Conservation (phyloP, 2,329 filamentous ascomycete genomes). For the Ophiocordyceps camponoti-floridani region DNA sequence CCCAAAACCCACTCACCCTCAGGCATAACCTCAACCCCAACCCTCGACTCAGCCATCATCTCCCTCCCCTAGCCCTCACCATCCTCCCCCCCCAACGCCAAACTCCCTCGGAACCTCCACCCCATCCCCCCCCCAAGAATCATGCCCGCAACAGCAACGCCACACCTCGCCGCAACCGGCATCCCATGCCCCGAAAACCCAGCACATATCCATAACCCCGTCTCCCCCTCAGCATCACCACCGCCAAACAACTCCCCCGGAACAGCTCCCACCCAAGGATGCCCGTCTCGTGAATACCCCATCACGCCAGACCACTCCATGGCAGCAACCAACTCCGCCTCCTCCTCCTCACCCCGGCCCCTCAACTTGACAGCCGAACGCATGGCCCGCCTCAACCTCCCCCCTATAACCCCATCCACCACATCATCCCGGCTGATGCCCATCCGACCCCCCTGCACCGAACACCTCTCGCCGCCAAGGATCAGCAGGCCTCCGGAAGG, state of each 20-base stretch:
- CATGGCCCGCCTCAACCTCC: conserved; percentile 33
- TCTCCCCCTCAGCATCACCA: conserved; percentile 8
- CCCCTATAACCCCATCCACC: conserved; percentile 35
- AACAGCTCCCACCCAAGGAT: conserved; percentile 56
- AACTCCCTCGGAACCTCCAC: conserved; percentile 27
- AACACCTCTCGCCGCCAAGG: conserved; percentile 49
- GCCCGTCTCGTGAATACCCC: conserved; percentile 51
- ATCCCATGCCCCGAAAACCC: conserved; percentile 64
- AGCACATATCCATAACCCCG: conserved; percentile 43
- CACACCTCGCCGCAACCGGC: conserved; percentile 53
- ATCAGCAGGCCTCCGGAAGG: conserved; percentile 27
- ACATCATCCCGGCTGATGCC: conserved; percentile 41
- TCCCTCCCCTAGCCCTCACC: conserved; percentile 5
- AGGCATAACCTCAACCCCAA: neutral
- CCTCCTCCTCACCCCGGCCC: conserved; percentile 15
- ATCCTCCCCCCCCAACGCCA: conserved; percentile 16
- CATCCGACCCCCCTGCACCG: conserved; percentile 25
- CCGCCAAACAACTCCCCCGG: conserved; percentile 30
- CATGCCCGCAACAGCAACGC: conserved; percentile 42
- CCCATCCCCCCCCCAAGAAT: conserved; percentile 21
- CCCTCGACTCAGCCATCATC: conserved; percentile 4
- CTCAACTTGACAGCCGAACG: conserved; percentile 23
- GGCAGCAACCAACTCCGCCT: conserved; percentile 27
- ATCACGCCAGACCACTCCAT: conserved; percentile 69
- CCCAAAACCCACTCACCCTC: neutral